phyloP scores from a whole-genome alignment of 805 yeast species.

The Schizosaccharomyces osmophilus region DNA sequence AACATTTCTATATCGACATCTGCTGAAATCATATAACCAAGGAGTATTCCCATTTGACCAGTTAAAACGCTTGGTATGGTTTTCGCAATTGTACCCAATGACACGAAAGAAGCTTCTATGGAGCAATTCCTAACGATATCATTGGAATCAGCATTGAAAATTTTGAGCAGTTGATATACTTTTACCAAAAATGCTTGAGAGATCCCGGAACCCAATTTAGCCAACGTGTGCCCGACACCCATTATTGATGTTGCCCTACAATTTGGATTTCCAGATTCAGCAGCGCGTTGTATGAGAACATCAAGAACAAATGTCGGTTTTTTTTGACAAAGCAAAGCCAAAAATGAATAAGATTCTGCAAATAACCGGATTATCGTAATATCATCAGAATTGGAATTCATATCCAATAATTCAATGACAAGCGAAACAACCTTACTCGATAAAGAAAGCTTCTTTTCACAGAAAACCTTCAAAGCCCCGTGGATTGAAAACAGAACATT shows the following conservation, averaged over 20 bases:
- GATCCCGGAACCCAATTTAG: not conserved
- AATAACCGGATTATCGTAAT: not conserved
- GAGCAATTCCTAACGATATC: not conserved
- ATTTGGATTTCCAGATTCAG: not conserved
- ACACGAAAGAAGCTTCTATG: not conserved
- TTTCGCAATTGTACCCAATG: not conserved
- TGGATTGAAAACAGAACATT: constrained; percentile 44
- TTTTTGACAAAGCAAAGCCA: not conserved
- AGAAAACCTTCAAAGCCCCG: constrained; percentile 18
- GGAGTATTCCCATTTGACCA: not conserved
- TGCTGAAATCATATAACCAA: not conserved
- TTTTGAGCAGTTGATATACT: not conserved
- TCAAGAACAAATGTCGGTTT: not conserved
- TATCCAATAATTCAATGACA: not conserved
- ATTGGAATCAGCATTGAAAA: not conserved
- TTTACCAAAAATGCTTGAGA: not conserved
- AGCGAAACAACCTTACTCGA: not conserved
- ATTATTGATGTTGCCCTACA: not conserved
- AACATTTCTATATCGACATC: not conserved
- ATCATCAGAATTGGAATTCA: not conserved
- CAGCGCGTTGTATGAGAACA: not conserved
- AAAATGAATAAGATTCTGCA: not conserved
- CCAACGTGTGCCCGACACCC: not conserved
- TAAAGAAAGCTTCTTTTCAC: not conserved
- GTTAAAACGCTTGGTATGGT: not conserved